Evolutionary conservation across 176 grass and related monocot genomes (phyloP).

Genomic region (Miscanthus lutarioriparius): DNA sequence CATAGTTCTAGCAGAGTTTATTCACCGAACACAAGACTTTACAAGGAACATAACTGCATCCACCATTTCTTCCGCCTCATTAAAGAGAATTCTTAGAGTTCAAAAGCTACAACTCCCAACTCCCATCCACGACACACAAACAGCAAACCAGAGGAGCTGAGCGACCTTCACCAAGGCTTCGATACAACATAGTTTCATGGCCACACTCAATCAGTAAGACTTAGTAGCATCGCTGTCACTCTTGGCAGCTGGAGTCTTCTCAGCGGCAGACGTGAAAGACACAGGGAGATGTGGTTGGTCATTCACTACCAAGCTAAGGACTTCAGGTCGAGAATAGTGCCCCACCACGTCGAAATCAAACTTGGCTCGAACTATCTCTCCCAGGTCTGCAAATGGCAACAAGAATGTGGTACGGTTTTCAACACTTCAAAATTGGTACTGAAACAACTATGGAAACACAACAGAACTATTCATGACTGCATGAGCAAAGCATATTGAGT

Average conservation of each 20-base stretch:
- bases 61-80: background rate
- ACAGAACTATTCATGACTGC: background rate
- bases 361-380: conserved; percentile 87
- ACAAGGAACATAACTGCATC: background rate
- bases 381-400: conserved; percentile 55
- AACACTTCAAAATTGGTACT: background rate
- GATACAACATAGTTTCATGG: background rate
- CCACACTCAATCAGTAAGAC: background rate
- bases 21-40: background rate
- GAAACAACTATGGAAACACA: background rate
- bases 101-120: background rate
- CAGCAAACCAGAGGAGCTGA: background rate
- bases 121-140: background rate
- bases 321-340: conserved; percentile 85
- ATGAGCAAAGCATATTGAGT: background rate
- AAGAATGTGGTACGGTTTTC: background rate
- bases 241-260: conserved; percentile 34
- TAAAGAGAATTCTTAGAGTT: background rate
- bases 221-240: background rate
- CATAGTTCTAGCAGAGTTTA: background rate
- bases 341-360: conserved; percentile 95
- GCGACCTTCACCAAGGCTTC: background rate
- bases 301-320: conserved; percentile 76
- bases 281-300: conserved; percentile 75
- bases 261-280: conserved; percentile 48